Percentiles rank a stretch among this genome's conserved stretches.
These are phyloP conservation scores for Schwanniomyces etchellsii DNA, from an alignment of 1,139 yeast genomes.

Conservation along the genomic window DNA sequence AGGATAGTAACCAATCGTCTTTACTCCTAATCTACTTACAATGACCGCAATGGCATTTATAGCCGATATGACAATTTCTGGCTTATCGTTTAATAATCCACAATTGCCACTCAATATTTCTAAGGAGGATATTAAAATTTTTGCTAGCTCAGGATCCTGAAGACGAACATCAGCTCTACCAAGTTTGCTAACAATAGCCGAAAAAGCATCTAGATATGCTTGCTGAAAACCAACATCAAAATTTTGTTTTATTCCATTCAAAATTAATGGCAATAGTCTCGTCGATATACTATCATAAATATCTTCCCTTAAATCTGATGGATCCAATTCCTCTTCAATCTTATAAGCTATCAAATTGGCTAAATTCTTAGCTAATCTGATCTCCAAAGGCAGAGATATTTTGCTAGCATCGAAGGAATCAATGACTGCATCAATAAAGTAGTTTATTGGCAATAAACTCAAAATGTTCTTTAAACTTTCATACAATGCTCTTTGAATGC, in stretches of 20 bases:
- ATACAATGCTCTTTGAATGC: conserved; percentile 24
- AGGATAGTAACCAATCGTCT: conserved; percentile 79
- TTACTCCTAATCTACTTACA: conserved; percentile 74
- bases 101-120: conserved; percentile 44
- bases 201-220: conserved; percentile 65
- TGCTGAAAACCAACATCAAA: conserved; percentile 51
- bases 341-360: conserved; percentile 60
- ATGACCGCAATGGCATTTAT: conserved; percentile 67
- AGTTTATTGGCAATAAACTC: conserved; percentile 67
- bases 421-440: conserved; percentile 63
- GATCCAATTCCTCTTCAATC: conserved; percentile 56
- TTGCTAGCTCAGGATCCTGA: conserved; percentile 31
- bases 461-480: conserved; percentile 56
- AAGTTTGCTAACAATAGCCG: conserved; percentile 59
- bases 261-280: conserved; percentile 42
- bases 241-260: conserved; percentile 36
- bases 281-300: conserved; percentile 36
- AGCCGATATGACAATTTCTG: conserved; percentile 71
- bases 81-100: conserved; percentile 47
- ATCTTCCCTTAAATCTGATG: conserved; percentile 33
- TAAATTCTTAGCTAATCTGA: conserved; percentile 45
- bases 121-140: conserved; percentile 29
- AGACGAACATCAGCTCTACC: conserved; percentile 34
- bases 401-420: conserved; percentile 48
- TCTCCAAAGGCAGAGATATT: conserved; percentile 26